A percentile compares a stretch with the other conserved stretches of the same genome.
These are phyloP conservation scores for Leishmania gerbilli DNA, from an alignment of 208 protist genomes.

Conservation along the genomic window DNA sequence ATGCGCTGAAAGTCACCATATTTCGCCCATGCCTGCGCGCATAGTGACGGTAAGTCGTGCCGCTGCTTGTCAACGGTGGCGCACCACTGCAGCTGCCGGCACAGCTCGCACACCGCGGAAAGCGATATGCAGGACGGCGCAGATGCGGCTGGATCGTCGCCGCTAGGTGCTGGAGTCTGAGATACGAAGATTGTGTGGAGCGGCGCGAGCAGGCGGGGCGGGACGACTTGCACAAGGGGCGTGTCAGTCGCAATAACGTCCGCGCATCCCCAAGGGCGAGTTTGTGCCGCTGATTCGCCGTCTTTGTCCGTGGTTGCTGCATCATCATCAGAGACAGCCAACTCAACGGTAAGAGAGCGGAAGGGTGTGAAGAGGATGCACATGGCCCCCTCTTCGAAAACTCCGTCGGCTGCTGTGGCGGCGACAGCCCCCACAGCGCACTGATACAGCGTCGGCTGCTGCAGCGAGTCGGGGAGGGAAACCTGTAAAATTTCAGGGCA, in stretches of 20 bases:
- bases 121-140: conserved; percentile 2
- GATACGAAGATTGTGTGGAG: conserved; percentile 7
- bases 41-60: conserved; percentile 4
- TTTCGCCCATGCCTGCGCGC: conserved; percentile 11
- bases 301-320: neutral
- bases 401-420: neutral
- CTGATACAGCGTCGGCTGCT: conserved; percentile 12
- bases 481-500: conserved; percentile 18
- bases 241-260: conserved; percentile 27
- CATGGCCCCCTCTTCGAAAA: neutral
- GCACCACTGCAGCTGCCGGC: conserved; percentile 25
- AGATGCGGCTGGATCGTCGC: neutral
- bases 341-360: conserved; percentile 26
- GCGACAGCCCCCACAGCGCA: conserved; percentile 20
- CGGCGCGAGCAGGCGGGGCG: neutral
- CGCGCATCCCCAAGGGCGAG: conserved; percentile 23
- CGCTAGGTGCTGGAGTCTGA: neutral
- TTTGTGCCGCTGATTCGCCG: neutral
- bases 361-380: conserved; percentile 24
- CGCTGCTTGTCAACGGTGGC: neutral
- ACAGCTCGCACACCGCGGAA: conserved; percentile 15
- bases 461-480: conserved; percentile 10
- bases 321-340: conserved; percentile 13
- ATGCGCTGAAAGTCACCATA: conserved; percentile 20
- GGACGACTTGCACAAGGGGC: conserved; percentile 15